Conservation (phyloP, 2,329 filamentous ascomycete species). For the Colletotrichum aenigma region DNA sequence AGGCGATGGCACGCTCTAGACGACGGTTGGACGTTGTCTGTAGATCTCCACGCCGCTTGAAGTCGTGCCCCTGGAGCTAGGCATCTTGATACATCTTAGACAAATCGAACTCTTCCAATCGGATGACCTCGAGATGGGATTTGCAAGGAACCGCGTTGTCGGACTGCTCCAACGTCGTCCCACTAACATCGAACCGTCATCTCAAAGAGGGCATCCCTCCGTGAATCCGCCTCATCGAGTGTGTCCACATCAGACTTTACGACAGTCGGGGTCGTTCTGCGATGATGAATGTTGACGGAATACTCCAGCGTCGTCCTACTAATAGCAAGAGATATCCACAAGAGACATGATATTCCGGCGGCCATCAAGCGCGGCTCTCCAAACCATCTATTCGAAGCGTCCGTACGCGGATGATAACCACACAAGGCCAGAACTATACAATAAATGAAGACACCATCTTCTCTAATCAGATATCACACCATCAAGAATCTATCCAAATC, state of each 20-base stretch:
- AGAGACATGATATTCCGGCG: not conserved
- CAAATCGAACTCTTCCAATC: not conserved
- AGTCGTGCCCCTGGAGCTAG: not conserved
- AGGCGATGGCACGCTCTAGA: not conserved
- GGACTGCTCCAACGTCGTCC: not conserved
- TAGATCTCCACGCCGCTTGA: not conserved
- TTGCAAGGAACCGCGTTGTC: not conserved
- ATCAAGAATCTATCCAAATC: not conserved
- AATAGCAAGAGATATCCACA: not conserved
- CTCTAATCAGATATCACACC: not conserved
- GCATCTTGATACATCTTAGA: not conserved
- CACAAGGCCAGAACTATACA: not conserved
- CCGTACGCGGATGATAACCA: not conserved
- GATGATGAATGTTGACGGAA: not conserved
- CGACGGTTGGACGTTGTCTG: not conserved
- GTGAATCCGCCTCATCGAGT: not conserved
- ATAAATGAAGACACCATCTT: not conserved
- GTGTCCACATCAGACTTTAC: not conserved
- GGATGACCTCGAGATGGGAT: not conserved
- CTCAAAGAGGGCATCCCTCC: not conserved
- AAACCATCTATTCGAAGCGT: not conserved
- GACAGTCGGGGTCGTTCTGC: not conserved
- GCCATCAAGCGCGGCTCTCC: not conserved
- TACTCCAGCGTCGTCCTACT: not conserved
- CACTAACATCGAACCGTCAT: not conserved